Conservation (phyloP, 345 rosid genomes). For the Lagerstroemia speciosa region DNA sequence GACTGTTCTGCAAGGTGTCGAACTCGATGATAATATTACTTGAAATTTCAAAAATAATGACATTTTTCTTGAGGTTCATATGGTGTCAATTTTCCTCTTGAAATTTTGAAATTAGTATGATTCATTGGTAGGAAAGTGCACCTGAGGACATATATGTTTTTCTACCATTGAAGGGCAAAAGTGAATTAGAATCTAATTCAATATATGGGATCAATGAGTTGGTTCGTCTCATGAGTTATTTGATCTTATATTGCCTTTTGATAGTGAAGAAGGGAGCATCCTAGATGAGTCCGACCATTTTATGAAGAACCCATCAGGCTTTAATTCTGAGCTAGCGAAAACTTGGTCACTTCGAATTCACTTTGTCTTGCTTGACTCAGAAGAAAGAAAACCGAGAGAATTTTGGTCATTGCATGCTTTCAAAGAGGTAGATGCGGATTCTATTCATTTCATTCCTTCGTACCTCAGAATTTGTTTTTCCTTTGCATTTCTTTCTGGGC, state of each 20-base stretch:
- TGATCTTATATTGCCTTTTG: constrained; percentile 7
- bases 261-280: constrained; percentile 55
- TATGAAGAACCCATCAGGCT: constrained; percentile 60
- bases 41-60: too few relatives aligned
- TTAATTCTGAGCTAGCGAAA: constrained; percentile 44
- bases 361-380: constrained; percentile 60
- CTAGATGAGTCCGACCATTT: constrained; percentile 70
- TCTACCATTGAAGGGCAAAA: too few relatives aligned
- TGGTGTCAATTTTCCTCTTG: too few relatives aligned
- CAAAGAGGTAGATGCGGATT: constrained; percentile 41
- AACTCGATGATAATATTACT: neutral
- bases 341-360: constrained; percentile 66
- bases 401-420: constrained; percentile 52
- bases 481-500: neutral
- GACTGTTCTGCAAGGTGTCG: constrained; percentile 95
- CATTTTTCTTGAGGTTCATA: too few relatives aligned
- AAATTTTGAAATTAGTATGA: too few relatives aligned
- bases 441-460: neutral
- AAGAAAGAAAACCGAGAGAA: constrained; percentile 46
- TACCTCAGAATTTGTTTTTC: neutral
- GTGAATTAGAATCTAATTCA: too few relatives aligned
- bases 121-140: too few relatives aligned
- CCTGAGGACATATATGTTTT: too few relatives aligned
- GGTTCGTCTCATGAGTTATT: constrained; percentile 2
- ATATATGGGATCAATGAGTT: neutral